phyloP scores from a whole-genome alignment of 1,284 basidiomycete species.

The Leccinum pachyderme region DNA sequence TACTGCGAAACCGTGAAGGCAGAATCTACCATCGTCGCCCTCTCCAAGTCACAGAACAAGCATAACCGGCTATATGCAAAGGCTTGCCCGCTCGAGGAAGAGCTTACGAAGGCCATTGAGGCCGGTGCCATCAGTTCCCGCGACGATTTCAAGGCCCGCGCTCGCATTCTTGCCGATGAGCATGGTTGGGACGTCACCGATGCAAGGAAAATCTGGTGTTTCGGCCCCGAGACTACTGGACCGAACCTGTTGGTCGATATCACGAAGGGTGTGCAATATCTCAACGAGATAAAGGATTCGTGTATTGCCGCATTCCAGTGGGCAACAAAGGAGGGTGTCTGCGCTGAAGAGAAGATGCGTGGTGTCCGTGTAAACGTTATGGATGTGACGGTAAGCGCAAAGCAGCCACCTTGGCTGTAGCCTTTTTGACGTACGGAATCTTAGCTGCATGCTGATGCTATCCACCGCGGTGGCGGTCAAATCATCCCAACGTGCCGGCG shows the following conservation, averaged over 20 bases:
- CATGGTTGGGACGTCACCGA: slow-evolving; percentile 99
- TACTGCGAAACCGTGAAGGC: slow-evolving; percentile 98
- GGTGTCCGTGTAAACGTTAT: slow-evolving; percentile 95
- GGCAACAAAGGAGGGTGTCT: slow-evolving; percentile 98
- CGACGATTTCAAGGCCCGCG: slow-evolving; percentile 98
- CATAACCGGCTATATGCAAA: slow-evolving; percentile 98
- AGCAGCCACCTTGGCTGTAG: neutral
- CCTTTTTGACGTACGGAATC: slow-evolving; percentile 10
- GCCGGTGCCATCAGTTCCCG: slow-evolving; percentile 82
- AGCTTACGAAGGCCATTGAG: slow-evolving; percentile 93
- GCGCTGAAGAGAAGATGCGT: slow-evolving; percentile 98
- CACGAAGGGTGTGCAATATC: slow-evolving; percentile 98
- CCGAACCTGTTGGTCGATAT: slow-evolving; percentile 97
- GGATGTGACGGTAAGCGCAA: slow-evolving; percentile 81
- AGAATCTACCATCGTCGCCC: slow-evolving; percentile 93
- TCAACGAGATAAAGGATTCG: slow-evolving; percentile 99
- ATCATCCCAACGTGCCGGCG: slow-evolving; percentile 96
- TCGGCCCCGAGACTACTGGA: slow-evolving; percentile 98
- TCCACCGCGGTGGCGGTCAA: slow-evolving; percentile 99
- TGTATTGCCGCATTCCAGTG: slow-evolving; percentile 99
- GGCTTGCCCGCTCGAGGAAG: slow-evolving; percentile 92
- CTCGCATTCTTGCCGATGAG: slow-evolving; percentile 95
- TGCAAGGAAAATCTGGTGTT: slow-evolving; percentile 99
- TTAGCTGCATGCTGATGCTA: slow-evolving; percentile 96
- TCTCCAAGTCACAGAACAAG: slow-evolving; percentile 99